Percentiles rank a stretch among this genome's conserved stretches.
phyloP scores from a whole-genome alignment of 2,329 filamentous ascomycete species.

The Talaromyces piceae region DNA sequence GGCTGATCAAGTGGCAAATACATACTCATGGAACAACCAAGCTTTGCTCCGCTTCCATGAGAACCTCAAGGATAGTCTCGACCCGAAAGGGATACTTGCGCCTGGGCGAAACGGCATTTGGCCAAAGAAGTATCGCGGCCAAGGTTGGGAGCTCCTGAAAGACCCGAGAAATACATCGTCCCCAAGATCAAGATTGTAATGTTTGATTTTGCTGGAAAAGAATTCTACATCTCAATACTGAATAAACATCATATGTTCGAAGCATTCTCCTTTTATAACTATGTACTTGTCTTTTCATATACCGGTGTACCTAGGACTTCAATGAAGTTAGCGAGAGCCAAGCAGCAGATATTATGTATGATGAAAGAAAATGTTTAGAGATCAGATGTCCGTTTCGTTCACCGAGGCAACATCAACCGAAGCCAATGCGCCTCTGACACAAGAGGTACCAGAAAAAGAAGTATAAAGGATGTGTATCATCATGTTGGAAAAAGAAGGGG shows the following conservation, averaged over 20 bases:
- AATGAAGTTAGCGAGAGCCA: constrained; percentile 16
- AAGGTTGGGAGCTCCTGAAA: constrained; percentile 5
- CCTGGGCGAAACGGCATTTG: constrained; percentile 42
- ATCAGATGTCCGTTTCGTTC: constrained; percentile 86
- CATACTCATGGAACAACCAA: constrained; percentile 37
- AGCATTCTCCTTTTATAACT: not conserved
- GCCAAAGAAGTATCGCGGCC: constrained; percentile 13
- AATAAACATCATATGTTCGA: not conserved
- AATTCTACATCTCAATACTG: not conserved
- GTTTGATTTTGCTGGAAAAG: no score
- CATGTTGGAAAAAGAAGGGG: constrained; percentile 38
- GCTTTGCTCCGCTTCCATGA: constrained; percentile 39
- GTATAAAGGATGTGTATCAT: constrained; percentile 60
- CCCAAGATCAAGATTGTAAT: not conserved
- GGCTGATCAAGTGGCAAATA: constrained; percentile 39
- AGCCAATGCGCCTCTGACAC: constrained; percentile 58
- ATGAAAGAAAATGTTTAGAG: constrained; percentile 2
- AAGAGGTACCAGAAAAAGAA: constrained; percentile 97
- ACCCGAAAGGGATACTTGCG: constrained; percentile 42
- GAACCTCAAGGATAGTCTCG: constrained; percentile 39
- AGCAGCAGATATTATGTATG: constrained; percentile 12
- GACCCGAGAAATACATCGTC: constrained; percentile 2
- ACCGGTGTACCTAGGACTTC: not conserved
- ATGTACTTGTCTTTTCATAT: not conserved
- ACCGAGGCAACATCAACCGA: constrained; percentile 49